Evolutionary conservation across 805 yeast species (phyloP).

Genomic region (Nakazawaea laoshanensis): DNA sequence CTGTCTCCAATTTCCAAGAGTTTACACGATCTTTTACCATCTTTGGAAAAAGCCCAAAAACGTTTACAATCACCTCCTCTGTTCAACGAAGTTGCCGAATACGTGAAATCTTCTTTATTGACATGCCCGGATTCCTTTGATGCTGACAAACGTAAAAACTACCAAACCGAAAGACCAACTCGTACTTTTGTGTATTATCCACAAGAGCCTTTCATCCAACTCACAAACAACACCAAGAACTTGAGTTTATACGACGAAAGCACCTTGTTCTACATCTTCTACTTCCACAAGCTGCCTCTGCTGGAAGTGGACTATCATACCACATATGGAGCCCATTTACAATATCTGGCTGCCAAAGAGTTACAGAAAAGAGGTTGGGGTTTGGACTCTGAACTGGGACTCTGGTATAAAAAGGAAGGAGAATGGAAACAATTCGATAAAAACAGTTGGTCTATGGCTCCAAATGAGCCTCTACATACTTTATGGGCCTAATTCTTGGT

Average conservation of each 20-base stretch:
- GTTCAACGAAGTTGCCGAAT: constrained; percentile 41
- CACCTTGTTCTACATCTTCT: constrained; percentile 87
- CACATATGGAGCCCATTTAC: constrained; percentile 49
- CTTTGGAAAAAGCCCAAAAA: constrained; percentile 1
- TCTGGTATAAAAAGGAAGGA: constrained; percentile 74
- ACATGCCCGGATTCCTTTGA: constrained; percentile 93
- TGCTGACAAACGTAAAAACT: constrained; percentile 70
- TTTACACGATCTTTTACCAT: constrained; percentile 4
- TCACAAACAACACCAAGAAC: constrained; percentile 49
- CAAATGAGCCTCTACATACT: constrained; percentile 29
- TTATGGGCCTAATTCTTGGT: constrained; percentile 27
- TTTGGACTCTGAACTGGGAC: constrained; percentile 58
- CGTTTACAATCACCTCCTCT: constrained; percentile 36
- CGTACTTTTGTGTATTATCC: constrained; percentile 91
- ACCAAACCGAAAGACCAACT: constrained; percentile 73
- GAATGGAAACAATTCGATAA: constrained; percentile 38
- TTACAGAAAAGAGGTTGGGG: constrained; percentile 76
- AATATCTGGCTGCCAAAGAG: constrained; percentile 74
- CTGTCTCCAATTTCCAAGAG: constrained; percentile 5
- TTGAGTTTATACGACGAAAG: constrained; percentile 73
- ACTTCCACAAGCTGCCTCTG: constrained; percentile 46
- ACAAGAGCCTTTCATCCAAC: constrained; percentile 66
- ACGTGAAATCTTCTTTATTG: constrained; percentile 69
- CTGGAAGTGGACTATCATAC: constrained; percentile 14
- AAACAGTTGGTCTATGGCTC: constrained; percentile 34